Evolutionary conservation across 148 eudicot genomes (phyloP).

Genomic region (Vaccinium macrocarpon): DNA sequence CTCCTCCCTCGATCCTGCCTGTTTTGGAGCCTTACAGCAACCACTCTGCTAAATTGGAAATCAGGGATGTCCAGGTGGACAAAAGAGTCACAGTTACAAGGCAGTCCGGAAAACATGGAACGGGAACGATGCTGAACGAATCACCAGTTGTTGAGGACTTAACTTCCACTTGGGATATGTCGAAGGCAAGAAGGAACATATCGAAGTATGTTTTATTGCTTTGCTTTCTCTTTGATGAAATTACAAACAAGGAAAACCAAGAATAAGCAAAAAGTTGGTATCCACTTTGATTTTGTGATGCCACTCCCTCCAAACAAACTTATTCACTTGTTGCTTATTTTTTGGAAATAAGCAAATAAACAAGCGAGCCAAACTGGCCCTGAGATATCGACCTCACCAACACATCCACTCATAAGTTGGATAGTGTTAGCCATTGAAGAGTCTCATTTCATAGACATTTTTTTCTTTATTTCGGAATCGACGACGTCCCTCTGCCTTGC

Average conservation of each 20-base stretch:
- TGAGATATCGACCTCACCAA: background rate
- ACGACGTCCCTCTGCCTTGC: background rate
- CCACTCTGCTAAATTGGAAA: conserved; percentile 37
- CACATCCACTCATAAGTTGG: background rate
- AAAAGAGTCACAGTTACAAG: conserved; percentile 39
- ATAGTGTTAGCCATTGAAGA: background rate
- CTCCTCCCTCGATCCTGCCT: conserved; percentile 27
- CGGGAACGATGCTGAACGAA: conserved; percentile 19
- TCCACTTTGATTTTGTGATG: background rate
- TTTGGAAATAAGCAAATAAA: background rate
- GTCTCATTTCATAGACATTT: background rate
- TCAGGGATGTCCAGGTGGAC: conserved; percentile 87
- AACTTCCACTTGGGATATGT: conserved; percentile 32
- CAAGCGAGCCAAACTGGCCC: background rate
- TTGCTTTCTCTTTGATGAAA: background rate
- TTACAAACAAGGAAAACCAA: background rate
- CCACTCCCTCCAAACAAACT: background rate
- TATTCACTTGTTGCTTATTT: background rate
- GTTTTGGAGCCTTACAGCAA: conserved; percentile 15
- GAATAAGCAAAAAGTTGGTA: background rate
- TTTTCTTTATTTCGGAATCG: background rate
- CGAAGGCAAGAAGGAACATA: conserved; percentile 28
- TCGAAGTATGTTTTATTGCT: conserved; percentile 41
- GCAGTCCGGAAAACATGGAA: conserved; percentile 27
- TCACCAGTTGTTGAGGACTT: conserved; percentile 22